phyloP scores from a whole-genome alignment of 192 early-diverging fungal genomes.

The Coemansia sp. region DNA sequence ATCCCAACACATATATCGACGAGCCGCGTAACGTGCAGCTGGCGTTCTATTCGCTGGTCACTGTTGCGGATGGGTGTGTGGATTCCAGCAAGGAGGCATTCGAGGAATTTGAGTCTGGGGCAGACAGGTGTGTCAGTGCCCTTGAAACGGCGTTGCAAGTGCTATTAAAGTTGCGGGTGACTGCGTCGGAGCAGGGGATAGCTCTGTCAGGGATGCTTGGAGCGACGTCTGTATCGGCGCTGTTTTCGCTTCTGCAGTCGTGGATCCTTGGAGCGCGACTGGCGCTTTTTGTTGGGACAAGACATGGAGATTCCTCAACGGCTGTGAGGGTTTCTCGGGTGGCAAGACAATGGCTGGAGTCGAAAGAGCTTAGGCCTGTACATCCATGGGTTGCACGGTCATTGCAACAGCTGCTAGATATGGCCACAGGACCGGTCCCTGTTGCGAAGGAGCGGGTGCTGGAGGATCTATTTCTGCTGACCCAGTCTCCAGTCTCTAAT shows the following conservation, averaged over 20 bases:
- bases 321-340: conserved; percentile 14
- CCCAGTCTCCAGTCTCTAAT: conserved; percentile 10
- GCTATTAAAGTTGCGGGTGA: conserved; percentile 15
- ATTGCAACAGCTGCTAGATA: conserved; percentile 13
- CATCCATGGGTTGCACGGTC: conserved; percentile 45
- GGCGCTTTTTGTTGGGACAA: conserved; percentile 31
- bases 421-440: conserved; percentile 1
- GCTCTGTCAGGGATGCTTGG: conserved; percentile 21
- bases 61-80: conserved; percentile 13
- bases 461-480: conserved; percentile 36
- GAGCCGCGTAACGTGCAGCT: conserved; percentile 65
- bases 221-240: conserved; percentile 22
- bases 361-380: conserved; percentile 17
- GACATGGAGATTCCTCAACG: conserved; percentile 1
- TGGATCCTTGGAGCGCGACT: conserved; percentile 52
- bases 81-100: not conserved
- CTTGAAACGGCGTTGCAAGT: conserved; percentile 22
- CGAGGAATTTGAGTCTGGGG: conserved; percentile 1
- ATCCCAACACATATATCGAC: conserved; percentile 74
- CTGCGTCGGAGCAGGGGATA: conserved; percentile 11
- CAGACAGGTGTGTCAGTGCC: conserved; percentile 36
- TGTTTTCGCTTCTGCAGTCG: conserved; percentile 48
- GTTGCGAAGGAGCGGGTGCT: conserved; percentile 22
- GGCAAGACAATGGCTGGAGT: conserved; percentile 17
- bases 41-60: conserved; percentile 45